Conservation (phyloP, 768 basidiomycete species). For the Lactarius psammicola region DNA sequence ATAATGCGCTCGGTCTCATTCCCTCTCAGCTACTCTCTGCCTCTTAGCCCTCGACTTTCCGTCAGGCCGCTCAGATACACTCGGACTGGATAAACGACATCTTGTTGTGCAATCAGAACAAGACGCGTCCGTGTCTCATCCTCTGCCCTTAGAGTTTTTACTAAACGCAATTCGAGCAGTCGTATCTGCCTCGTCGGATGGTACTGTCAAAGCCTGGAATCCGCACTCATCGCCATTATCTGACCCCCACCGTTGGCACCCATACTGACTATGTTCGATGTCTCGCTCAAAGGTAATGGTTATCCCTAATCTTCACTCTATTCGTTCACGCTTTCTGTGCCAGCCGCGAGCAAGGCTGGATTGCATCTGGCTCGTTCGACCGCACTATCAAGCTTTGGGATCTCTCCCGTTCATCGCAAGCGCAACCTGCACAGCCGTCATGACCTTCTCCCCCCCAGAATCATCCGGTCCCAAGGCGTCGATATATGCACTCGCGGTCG, state of each 20-base stretch:
- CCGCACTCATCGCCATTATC: slow-evolving; percentile 64
- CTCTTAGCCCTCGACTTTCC: slow-evolving; percentile 58
- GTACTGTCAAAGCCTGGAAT: slow-evolving; percentile 90
- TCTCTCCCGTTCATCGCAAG: slow-evolving; percentile 38
- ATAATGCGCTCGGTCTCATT: neutral
- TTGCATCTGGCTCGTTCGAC: slow-evolving; percentile 94
- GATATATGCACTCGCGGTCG: slow-evolving; percentile 76
- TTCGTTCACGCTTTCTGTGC: slow-evolving; percentile 23
- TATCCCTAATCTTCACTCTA: neutral
- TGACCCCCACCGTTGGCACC: slow-evolving; percentile 67
- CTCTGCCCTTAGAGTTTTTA: neutral
- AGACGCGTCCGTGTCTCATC: slow-evolving; percentile 57
- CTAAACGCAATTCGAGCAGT: slow-evolving; percentile 45
- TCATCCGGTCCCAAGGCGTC: slow-evolving; percentile 63
- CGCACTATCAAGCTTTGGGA: slow-evolving; percentile 95
- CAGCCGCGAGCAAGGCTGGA: slow-evolving; percentile 80
- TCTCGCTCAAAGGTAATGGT: slow-evolving; percentile 60
- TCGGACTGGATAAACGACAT: slow-evolving; percentile 98
- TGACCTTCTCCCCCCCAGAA: slow-evolving; percentile 68
- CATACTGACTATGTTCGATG: slow-evolving; percentile 89
- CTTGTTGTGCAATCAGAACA: slow-evolving; percentile 85
- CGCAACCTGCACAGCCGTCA: slow-evolving; percentile 43
- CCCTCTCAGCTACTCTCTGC: neutral
- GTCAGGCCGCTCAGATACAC: slow-evolving; percentile 87
- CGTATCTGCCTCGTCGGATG: slow-evolving; percentile 93